A percentile compares a stretch with the other conserved stretches of the same genome.
These are phyloP conservation scores for Colletotrichum ledebouriae DNA, from an alignment of 2,329 filamentous ascomycete genomes.

Conservation along the genomic window DNA sequence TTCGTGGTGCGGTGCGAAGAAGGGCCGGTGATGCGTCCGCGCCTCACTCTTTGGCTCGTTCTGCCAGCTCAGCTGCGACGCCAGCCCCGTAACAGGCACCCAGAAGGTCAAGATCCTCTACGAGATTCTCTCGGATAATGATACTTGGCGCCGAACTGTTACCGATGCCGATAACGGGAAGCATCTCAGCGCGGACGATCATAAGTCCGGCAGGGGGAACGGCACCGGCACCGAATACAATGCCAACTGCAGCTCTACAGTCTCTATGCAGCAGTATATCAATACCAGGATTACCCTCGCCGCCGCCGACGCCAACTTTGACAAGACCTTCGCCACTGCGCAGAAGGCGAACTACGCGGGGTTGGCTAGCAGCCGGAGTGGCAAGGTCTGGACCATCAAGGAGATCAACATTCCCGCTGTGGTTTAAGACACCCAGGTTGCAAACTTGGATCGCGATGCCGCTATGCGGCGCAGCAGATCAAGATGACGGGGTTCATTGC, in stretches of 20 bases:
- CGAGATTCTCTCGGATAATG: constrained; percentile 44
- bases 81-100: constrained; percentile 2
- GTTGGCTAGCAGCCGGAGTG: constrained; percentile 19
- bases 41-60: constrained; percentile 51
- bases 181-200: constrained; percentile 51
- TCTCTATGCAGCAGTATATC: constrained; percentile 50
- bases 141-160: constrained; percentile 47
- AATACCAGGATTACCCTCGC: constrained; percentile 43
- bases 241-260: constrained; percentile 52
- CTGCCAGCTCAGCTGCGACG: constrained; percentile 49
- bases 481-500: neutral
- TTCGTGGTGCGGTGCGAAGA: constrained; percentile 55
- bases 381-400: constrained; percentile 31
- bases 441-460: neutral
- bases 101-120: constrained; percentile 40
- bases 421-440: neutral
- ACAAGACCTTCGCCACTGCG: constrained; percentile 24
- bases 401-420: constrained; percentile 24
- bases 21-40: constrained; percentile 56
- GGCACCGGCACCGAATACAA: constrained; percentile 58
- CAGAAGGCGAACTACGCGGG: constrained; percentile 27
- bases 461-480: neutral
- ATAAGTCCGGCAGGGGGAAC: constrained; percentile 52
- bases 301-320: constrained; percentile 7
- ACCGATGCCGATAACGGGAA: constrained; percentile 54